Evolutionary conservation across 2,329 filamentous ascomycete genomes (phyloP).

Genomic region (Pestalotiopsis fici): DNA sequence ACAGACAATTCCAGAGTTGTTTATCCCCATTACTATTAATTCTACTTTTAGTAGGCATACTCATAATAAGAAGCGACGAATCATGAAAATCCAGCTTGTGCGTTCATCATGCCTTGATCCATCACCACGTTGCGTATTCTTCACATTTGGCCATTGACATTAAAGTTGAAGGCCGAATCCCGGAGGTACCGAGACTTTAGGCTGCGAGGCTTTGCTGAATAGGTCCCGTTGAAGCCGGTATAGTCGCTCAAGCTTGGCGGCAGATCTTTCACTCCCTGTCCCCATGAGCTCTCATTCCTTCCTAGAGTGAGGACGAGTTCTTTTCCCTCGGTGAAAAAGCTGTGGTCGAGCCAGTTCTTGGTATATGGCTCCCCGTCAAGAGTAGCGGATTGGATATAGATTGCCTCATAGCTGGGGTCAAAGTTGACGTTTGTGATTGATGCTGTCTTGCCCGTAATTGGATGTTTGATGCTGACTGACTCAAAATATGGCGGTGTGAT

Average conservation of each 20-base stretch:
- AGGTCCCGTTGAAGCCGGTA: not conserved
- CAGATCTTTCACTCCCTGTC: conserved; percentile 57
- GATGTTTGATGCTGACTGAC: conserved; percentile 57
- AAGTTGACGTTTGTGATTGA: conserved; percentile 63
- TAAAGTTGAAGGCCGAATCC: not conserved
- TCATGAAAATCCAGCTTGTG: too few relatives aligned
- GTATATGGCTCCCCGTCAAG: conserved; percentile 61
- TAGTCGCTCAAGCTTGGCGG: conserved; percentile 58
- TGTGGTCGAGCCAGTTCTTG: conserved; percentile 68
- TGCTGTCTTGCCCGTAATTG: conserved; percentile 59
- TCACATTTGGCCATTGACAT: not conserved
- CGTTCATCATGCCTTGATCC: too few relatives aligned
- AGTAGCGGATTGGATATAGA: conserved; percentile 68
- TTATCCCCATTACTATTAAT: too few relatives aligned
- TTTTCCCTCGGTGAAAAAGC: conserved; percentile 66
- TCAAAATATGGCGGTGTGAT: conserved; percentile 70
- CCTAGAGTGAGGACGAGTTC: conserved; percentile 65
- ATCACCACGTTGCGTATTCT: not conserved
- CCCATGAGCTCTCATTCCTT: conserved; percentile 63
- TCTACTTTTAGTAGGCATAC: too few relatives aligned
- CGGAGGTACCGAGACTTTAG: not conserved
- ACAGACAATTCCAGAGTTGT: too few relatives aligned
- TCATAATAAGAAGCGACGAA: too few relatives aligned
- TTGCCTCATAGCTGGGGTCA: conserved; percentile 55
- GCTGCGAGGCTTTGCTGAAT: not conserved